A percentile compares a stretch with the other conserved stretches of the same genome.
Evolutionary conservation across 805 yeast species (phyloP).

Genomic region (Teunomyces atbi): DNA sequence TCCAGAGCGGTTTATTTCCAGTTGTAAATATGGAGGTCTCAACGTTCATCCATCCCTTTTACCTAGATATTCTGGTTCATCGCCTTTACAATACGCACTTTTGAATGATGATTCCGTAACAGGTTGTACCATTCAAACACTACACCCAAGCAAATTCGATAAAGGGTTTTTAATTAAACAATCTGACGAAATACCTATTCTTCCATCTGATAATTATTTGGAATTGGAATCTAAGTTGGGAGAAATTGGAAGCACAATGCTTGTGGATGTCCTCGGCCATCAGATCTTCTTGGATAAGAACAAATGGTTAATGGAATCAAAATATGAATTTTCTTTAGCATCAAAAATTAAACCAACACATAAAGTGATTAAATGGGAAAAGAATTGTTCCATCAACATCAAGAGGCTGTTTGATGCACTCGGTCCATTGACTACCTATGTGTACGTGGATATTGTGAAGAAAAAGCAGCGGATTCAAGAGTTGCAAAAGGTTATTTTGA

Average conservation of each 20-base stretch:
- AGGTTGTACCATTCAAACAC: constrained; percentile 86
- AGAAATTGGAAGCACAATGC: constrained; percentile 56
- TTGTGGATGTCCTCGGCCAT: constrained; percentile 44
- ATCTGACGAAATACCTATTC: constrained; percentile 43
- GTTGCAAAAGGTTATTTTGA: constrained; percentile 48
- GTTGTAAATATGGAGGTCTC: constrained; percentile 62
- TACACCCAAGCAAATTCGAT: constrained; percentile 87
- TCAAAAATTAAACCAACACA: constrained; percentile 47
- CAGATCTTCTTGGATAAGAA: constrained; percentile 14
- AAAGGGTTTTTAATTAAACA: constrained; percentile 69
- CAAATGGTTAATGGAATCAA: background rate
- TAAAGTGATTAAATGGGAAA: constrained; percentile 49
- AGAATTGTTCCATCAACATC: constrained; percentile 35
- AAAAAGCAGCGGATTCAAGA: constrained; percentile 27
- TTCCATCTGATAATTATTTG: constrained; percentile 41
- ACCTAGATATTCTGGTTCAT: constrained; percentile 81
- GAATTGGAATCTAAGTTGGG: constrained; percentile 55
- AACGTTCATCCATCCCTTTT: constrained; percentile 92
- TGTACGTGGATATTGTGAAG: constrained; percentile 31
- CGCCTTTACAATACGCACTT: constrained; percentile 83
- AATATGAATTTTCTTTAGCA: constrained; percentile 51
- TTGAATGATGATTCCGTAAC: constrained; percentile 60
- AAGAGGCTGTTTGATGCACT: constrained; percentile 47
- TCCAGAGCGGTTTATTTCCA: constrained; percentile 55
- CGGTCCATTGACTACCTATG: constrained; percentile 55